Base-by-base conservation (phyloP, 495 filamentous ascomycete genomes). In the Hyphodiscus hymeniophilus region DNA sequence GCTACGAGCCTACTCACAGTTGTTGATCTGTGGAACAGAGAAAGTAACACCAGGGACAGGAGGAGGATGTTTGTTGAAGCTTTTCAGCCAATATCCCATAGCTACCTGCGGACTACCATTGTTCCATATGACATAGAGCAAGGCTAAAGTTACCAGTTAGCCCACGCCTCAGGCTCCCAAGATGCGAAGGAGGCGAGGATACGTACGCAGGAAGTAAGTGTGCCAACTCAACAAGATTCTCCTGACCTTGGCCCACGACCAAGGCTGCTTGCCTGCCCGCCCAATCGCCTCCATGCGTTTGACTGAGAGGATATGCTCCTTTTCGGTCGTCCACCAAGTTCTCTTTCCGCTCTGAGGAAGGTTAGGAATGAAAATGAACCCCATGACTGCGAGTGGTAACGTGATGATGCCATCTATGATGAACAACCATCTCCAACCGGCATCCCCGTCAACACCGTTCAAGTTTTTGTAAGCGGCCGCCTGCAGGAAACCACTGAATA, bases 401-500 rank as follows among this genome's bases (percentile, higher is more conserved):
- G 71, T 26, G 26, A 48, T 64, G 61, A 23, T 68, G 57, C 71
- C 59, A 45, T 65, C 56, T 31, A 69, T 57, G 31, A 68, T 64
- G 41, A 68, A 70, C 1, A 70, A 48, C 67, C 66, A 62, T 53
- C 69, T 66, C 72, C 72, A 75, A 6, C 66, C 71, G 13, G 62
- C 60, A 30, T 70, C 71, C 4, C 78, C 77, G 26, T 65, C 61
- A 10, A 42, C 51, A 2, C 75, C 77, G 15, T 65, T 66, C 2
- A 78, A 55, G 21, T 63, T 58, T 6, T 34, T n/a, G 41, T 71
- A 76, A 4, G 73, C 71, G 0, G 63, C 71, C 3, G 72, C 68
- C 18, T 81, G 67, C 15, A 82, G 58, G 17, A 44, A 54, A 0
- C 73, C 74, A 1, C 65, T 67, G 46, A 76, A 71, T 66, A 76